These are phyloP conservation scores for Wickerhamomyces chambardii DNA, from an alignment of 805 yeast species.

Conservation along the genomic window DNA sequence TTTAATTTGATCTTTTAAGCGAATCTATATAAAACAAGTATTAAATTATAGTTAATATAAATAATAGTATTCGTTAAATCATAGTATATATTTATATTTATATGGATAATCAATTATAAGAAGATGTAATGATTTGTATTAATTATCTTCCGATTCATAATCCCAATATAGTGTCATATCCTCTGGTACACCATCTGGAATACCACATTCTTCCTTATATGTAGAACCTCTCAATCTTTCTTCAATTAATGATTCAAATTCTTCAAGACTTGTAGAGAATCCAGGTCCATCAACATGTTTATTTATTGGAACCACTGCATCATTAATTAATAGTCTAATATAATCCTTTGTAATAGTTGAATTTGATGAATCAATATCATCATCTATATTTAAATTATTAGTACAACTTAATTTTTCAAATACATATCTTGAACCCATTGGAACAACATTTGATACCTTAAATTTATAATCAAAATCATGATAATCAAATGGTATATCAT, in stretches of 20 bases:
- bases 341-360: conserved; percentile 20
- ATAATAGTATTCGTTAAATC: no score
- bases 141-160: neutral
- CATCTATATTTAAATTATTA: conserved; percentile 4
- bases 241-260: conserved; percentile 12
- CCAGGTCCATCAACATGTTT: conserved; percentile 39
- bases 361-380: no score
- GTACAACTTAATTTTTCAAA: conserved; percentile 36
- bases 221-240: conserved; percentile 6
- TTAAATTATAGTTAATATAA: no score
- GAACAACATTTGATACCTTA: conserved; percentile 36
- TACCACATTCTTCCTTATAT: conserved; percentile 10
- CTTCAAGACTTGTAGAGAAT: conserved; percentile 25
- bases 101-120: no score
- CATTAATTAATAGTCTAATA: conserved; percentile 36
- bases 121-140: no score
- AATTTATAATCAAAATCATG: conserved; percentile 36
- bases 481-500: conserved; percentile 31
- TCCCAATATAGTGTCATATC: conserved; percentile 22
- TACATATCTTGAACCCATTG: conserved; percentile 42
- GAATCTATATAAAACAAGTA: no score
- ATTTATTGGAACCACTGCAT: conserved; percentile 38
- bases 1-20: no score
- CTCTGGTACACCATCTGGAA: conserved; percentile 3
- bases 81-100: no score